Evolutionary conservation across 75 land plant species (phyloP), one percentile per base, ranked within the genome.

Genomic region (Pseudotsuga menziesii): DNA sequence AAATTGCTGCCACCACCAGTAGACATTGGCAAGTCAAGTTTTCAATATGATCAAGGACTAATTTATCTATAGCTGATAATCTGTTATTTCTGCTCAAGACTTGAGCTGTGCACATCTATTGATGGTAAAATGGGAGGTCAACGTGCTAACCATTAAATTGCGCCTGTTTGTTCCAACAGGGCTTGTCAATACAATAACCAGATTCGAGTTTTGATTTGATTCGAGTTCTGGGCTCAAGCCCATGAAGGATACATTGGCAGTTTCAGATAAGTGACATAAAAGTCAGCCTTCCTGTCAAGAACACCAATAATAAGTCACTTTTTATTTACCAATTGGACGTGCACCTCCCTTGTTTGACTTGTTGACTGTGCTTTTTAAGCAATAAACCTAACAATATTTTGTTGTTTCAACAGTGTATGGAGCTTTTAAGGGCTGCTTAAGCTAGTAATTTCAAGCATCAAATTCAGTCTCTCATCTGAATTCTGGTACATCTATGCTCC

Each of bases 381-480:
- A 41, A 69, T 11, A 19, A 29, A 41, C 39, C 7, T 69, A 20
- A 48, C 52, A 48, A 48, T 69, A 44, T 69, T 41, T 19, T 39
- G 11, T 39, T 69, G n/a, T 36, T 67, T 67, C 9, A 48, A 8
- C 11, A 35, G 22, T 67, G 39, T 41, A 39, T 41, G 72, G 48
- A 41, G 72, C 48, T 39, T 69, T 69, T 69, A 39, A 69, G 39
- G 69, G 52, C 52, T 20, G 72, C 3, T 7, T 69, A 69, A 39
- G 72, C 41, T 69, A 41, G 20, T 41, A 39, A 35, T 69, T 5
- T 39, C 52, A 2, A 39, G 25, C 19, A 16, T 32, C 35, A 41
- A 19, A n/a, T 8, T 35, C 11, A 20, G 72, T 39, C 15, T 39
- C 15, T 67, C 44, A 67, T 67, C 17, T 32, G 39, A 67, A 39